Percentiles rank a stretch among this genome's conserved stretches.
Conservation (phyloP, 345 rosid species). For the Rhodamnia rubescens region DNA sequence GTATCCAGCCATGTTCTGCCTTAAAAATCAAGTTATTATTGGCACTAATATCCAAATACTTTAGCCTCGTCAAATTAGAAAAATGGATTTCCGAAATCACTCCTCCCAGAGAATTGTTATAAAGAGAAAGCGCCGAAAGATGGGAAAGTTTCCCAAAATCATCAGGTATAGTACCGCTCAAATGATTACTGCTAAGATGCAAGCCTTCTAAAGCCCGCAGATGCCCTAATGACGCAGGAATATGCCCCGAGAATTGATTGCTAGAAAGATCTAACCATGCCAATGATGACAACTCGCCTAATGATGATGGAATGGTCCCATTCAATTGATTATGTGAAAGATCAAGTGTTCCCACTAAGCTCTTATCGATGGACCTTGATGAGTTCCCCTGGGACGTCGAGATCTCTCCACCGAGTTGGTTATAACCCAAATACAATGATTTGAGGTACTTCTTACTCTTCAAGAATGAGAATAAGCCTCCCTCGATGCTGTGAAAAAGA, state of each 20-base stretch:
- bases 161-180: neutral
- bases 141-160: neutral
- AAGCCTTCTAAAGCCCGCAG: neutral
- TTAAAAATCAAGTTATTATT: neutral
- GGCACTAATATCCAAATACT: neutral
- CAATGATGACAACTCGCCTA: neutral
- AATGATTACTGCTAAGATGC: neutral
- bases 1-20: neutral
- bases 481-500: neutral
- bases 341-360: neutral
- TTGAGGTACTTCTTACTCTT: neutral
- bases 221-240: neutral
- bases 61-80: neutral
- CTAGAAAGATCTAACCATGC: neutral
- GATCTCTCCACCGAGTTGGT: neutral
- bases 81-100: neutral
- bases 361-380: neutral
- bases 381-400: neutral
- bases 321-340: neutral
- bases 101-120: neutral
- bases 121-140: neutral
- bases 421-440: fast-evolving
- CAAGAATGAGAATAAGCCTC: neutral
- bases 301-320: neutral
- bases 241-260: neutral